A percentile compares a stretch with the other conserved stretches of the same genome.
Conservation (phyloP, 1,284 basidiomycete genomes). For the Caloboletus firmus region DNA sequence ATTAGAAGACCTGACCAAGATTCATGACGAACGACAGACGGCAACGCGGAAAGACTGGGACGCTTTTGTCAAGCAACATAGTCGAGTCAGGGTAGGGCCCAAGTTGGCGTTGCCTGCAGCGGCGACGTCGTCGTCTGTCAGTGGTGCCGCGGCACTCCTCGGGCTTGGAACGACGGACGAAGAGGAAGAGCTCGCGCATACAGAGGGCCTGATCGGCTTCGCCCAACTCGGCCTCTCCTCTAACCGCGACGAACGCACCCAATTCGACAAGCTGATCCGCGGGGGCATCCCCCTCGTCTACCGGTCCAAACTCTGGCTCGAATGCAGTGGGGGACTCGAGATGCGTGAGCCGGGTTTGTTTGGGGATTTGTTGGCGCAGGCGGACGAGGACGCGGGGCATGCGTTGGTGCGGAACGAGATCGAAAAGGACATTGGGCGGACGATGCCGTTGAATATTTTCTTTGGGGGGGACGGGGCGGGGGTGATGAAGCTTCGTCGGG, state of each 20-base stretch:
- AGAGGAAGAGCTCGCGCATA: constrained; percentile 71
- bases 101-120: constrained; percentile 15
- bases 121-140: constrained; percentile 2
- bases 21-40: constrained; percentile 83
- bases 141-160: constrained; percentile 52
- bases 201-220: constrained; percentile 81
- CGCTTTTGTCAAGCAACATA: constrained; percentile 73
- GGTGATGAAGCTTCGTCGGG: constrained; percentile 86
- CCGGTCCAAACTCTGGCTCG: constrained; percentile 86
- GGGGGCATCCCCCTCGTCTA: constrained; percentile 88
- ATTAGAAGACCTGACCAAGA: constrained; percentile 78
- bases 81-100: constrained; percentile 42
- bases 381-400: constrained; percentile 42
- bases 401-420: constrained; percentile 75
- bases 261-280: constrained; percentile 78
- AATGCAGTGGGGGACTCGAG: constrained; percentile 90
- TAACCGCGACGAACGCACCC: constrained; percentile 74
- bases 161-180: constrained; percentile 62
- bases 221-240: constrained; percentile 79
- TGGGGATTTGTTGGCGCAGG: constrained; percentile 73
- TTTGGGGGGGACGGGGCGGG: constrained; percentile 96
- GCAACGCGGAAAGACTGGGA: constrained; percentile 85
- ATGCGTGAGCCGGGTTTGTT: constrained; percentile 92
- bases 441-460: constrained; percentile 95
- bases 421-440: constrained; percentile 92